phyloP scores from a whole-genome alignment of 495 filamentous ascomycete species.

The Xylaria sp. region DNA sequence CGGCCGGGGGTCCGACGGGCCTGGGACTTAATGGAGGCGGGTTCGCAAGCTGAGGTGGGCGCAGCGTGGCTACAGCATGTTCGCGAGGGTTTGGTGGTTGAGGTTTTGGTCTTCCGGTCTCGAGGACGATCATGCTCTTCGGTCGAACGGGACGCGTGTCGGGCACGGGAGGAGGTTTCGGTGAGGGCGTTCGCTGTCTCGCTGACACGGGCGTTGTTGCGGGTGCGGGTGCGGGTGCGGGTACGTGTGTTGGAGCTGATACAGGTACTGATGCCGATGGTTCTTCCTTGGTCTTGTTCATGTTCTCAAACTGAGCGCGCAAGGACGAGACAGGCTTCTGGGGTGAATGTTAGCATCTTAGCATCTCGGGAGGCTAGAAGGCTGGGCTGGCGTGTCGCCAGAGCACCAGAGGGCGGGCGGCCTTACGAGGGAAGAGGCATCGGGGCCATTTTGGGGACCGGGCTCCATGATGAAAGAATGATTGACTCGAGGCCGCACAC shows the following conservation, averaged over 20 bases:
- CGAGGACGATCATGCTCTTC: conserved; percentile 32
- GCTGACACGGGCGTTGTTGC: conserved; percentile 42
- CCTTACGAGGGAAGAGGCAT: conserved; percentile 68
- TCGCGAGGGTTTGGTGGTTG: conserved; percentile 34
- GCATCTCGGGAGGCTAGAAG: conserved; percentile 19
- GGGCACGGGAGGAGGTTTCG: conserved; percentile 60
- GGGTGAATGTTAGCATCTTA: conserved; percentile 43
- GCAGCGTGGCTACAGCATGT: conserved; percentile 23
- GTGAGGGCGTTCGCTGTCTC: conserved; percentile 47
- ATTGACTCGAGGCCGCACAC: conserved; percentile 37
- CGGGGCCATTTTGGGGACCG: conserved; percentile 52
- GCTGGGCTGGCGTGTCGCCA: background rate
- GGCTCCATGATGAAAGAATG: conserved; percentile 47
- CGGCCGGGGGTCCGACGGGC: conserved; percentile 66
- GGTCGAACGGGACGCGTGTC: conserved; percentile 51
- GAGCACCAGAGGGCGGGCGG: too few species aligned
- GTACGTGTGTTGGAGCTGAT: conserved; percentile 38
- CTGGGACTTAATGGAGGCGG: conserved; percentile 55
- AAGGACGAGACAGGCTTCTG: conserved; percentile 88
- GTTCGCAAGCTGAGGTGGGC: conserved; percentile 39
- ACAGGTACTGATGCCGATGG: conserved; percentile 39
- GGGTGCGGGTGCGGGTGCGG: conserved; percentile 39
- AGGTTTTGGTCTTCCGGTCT: conserved; percentile 33
- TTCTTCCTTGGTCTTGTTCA: conserved; percentile 63
- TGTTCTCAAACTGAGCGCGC: conserved; percentile 89